Evolutionary conservation across 2,329 filamentous ascomycete genomes (phyloP).

Genomic region (Xylariaceae sp.): DNA sequence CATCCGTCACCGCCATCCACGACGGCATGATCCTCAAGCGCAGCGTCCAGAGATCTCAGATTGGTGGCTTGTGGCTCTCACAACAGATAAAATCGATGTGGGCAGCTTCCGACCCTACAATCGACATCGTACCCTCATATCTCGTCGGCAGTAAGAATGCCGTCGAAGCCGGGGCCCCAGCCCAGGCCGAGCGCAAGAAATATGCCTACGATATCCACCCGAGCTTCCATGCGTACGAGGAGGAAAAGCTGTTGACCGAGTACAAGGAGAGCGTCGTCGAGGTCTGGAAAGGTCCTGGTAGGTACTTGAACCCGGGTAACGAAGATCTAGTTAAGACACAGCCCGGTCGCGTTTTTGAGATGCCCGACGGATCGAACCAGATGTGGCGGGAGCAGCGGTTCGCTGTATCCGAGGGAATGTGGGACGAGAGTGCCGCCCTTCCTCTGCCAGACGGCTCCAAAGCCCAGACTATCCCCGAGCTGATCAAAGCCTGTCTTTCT

Average conservation of each 20-base stretch:
- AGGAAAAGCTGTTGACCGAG: constrained; percentile 89
- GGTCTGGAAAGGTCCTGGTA: constrained; percentile 80
- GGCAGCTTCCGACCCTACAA: constrained; percentile 63
- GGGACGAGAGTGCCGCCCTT: constrained; percentile 78
- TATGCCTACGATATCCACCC: constrained; percentile 61
- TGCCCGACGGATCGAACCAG: constrained; percentile 95
- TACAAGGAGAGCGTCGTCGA: constrained; percentile 98
- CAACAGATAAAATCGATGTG: constrained; percentile 82
- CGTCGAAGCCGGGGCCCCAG: constrained; percentile 80
- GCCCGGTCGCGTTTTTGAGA: constrained; percentile 87
- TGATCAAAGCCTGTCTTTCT: constrained; percentile 74
- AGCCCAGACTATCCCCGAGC: constrained; percentile 76
- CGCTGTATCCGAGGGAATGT: constrained; percentile 82
- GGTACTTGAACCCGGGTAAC: constrained; percentile 63
- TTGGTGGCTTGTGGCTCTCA: constrained; percentile 88
- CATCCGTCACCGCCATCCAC: constrained; percentile 64
- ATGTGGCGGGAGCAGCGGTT: constrained; percentile 89
- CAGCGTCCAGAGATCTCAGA: constrained; percentile 78
- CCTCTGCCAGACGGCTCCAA: constrained; percentile 42
- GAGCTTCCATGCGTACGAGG: constrained; percentile 79
- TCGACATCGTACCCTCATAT: constrained; percentile 80
- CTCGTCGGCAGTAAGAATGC: constrained; percentile 83
- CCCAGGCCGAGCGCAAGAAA: constrained; percentile 71
- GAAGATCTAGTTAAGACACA: constrained; percentile 71
- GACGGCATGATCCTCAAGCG: constrained; percentile 94